Evolutionary conservation across 306 rosid species (phyloP).

Genomic region (Styphnolobium japonicum): DNA sequence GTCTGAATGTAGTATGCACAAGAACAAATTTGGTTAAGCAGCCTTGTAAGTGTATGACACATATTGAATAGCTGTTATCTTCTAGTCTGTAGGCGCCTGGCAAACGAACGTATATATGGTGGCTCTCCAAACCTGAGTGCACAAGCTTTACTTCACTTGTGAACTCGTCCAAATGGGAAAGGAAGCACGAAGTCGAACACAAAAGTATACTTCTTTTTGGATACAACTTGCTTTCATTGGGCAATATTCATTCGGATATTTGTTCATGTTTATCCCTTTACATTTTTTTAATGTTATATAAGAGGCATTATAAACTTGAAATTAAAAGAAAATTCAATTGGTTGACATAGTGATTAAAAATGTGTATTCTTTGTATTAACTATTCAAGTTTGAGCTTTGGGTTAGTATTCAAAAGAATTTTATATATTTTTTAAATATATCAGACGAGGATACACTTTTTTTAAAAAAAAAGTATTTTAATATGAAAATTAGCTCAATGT

Average conservation of each 20-base stretch:
- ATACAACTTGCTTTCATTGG: neutral
- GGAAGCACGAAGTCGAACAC: neutral
- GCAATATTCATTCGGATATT: neutral
- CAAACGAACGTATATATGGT: neutral
- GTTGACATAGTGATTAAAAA: no score
- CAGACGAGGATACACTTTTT: no score
- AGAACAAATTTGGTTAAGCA: neutral
- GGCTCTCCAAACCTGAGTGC: slow-evolving; percentile 12
- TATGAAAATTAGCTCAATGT: no score
- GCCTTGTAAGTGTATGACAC: neutral
- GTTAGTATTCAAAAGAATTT: no score
- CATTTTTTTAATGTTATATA: no score
- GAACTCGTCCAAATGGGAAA: neutral
- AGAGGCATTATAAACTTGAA: no score
- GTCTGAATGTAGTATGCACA: neutral
- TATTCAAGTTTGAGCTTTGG: no score
- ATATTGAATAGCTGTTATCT: neutral
- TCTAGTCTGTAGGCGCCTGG: slow-evolving; percentile 3
- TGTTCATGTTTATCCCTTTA: neutral
- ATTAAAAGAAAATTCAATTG: no score
- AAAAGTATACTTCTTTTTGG: neutral
- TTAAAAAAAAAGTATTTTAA: no score
- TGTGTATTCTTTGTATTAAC: no score
- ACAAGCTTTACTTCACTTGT: neutral
- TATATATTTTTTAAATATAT: no score